phyloP scores from a whole-genome alignment of 495 filamentous ascomycete genomes.

The Lasiosphaeria miniovina region DNA sequence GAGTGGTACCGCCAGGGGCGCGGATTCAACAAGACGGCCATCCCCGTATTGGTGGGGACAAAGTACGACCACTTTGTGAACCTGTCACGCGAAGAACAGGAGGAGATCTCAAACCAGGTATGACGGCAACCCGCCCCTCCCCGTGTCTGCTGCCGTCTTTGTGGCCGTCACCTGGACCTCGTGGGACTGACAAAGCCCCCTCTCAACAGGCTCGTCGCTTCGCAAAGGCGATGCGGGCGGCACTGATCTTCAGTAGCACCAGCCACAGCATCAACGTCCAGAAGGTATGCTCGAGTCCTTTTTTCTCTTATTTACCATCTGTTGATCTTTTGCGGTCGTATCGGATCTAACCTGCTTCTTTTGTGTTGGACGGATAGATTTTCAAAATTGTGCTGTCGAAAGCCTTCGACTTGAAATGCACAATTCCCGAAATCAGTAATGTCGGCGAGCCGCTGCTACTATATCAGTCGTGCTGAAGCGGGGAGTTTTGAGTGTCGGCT shows the following conservation, averaged over 20 bases:
- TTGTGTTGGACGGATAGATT: constrained; percentile 60
- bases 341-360: constrained; percentile 17
- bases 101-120: constrained; percentile 95
- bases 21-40: constrained; percentile 99
- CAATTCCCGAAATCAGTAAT: constrained; percentile 97
- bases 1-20: constrained; percentile 98
- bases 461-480: constrained; percentile 70
- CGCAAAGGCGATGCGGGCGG: constrained; percentile 96
- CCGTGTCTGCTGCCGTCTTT: neutral
- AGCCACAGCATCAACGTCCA: constrained; percentile 99
- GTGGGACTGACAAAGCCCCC: neutral
- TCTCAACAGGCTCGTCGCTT: constrained; percentile 77
- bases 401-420: constrained; percentile 97
- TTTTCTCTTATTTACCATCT: neutral
- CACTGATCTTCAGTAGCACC: constrained; percentile 95
- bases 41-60: constrained; percentile 92
- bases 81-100: constrained; percentile 93
- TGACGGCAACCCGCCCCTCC: neutral
- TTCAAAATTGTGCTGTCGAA: constrained; percentile 99
- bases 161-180: too few relatives aligned
- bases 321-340: neutral
- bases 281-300: constrained; percentile 62
- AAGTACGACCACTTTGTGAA: constrained; percentile 99
- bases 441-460: constrained; percentile 93
- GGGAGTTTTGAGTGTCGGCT: neutral